Conservation (phyloP, 805 yeast genomes). For the Teunomyces pallodes region DNA sequence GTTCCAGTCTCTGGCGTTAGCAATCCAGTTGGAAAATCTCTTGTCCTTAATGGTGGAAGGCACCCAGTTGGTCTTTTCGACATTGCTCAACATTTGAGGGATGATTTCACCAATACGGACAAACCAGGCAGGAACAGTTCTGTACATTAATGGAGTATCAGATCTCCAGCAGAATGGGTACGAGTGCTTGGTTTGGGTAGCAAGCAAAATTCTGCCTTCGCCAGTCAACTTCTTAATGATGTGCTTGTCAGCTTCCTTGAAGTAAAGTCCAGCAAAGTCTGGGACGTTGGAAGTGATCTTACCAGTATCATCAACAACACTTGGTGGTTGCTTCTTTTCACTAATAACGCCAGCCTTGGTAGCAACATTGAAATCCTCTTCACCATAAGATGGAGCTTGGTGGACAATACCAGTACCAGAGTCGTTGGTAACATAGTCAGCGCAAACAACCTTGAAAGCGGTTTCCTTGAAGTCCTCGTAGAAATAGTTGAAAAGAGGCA, state of each 20-base stretch:
- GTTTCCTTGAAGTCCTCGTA: constrained; percentile 68
- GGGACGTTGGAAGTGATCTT: constrained; percentile 71
- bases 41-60: constrained; percentile 88
- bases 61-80: constrained; percentile 90
- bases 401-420: constrained; percentile 99
- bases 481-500: constrained; percentile 82
- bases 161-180: constrained; percentile 99
- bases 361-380: constrained; percentile 90
- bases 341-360: constrained; percentile 69
- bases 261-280: constrained; percentile 78
- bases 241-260: constrained; percentile 91
- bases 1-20: constrained; percentile 99
- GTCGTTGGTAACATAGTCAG: constrained; percentile 83
- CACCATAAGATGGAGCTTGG: constrained; percentile 99
- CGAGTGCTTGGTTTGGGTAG: constrained; percentile 86
- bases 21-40: constrained; percentile 96
- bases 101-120: constrained; percentile 84
- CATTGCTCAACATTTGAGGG: constrained; percentile 85
- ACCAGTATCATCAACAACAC: constrained; percentile 94
- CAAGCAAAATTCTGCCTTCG: constrained; percentile 68
- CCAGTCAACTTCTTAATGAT: constrained; percentile 84
- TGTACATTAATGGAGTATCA: constrained; percentile 93
- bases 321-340: constrained; percentile 74
- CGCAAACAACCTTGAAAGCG: constrained; percentile 81
- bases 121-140: constrained; percentile 99